These are phyloP conservation scores for Oleoguttula mirabilis DNA, from an alignment of 495 filamentous ascomycete genomes.

Conservation along the genomic window DNA sequence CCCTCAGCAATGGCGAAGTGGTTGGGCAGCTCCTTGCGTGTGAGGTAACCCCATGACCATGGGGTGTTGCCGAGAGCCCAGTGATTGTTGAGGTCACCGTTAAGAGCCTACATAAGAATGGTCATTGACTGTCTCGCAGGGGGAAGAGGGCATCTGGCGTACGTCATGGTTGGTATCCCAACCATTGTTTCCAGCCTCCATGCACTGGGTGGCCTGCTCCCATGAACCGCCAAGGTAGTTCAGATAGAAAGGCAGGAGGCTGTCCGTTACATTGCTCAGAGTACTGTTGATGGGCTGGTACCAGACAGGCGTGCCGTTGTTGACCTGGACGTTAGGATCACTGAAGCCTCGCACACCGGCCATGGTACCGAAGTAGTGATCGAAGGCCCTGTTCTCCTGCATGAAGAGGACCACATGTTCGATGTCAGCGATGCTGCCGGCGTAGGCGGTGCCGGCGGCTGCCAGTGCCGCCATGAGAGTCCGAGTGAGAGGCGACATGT, in stretches of 20 bases:
- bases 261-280: conserved; percentile 24
- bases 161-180: conserved; percentile 41
- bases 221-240: conserved; percentile 36
- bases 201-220: conserved; percentile 42
- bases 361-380: conserved; percentile 31
- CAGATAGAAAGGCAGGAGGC: conserved; percentile 42
- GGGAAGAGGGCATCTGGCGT: too few relatives aligned
- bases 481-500: too few relatives aligned
- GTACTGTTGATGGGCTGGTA: conserved; percentile 34
- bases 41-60: conserved; percentile 42
- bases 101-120: too few relatives aligned
- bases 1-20: conserved; percentile 44
- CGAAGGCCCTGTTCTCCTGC: conserved; percentile 38
- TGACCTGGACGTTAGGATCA: conserved; percentile 46
- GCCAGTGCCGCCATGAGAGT: conserved; percentile 9
- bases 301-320: conserved; percentile 35
- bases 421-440: conserved; percentile 38
- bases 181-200: conserved; percentile 40
- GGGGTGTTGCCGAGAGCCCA: conserved; percentile 44
- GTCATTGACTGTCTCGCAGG: too few relatives aligned
- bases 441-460: conserved; percentile 13
- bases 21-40: conserved; percentile 39
- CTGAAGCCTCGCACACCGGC: conserved; percentile 44
- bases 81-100: conserved; percentile 39
- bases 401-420: conserved; percentile 49